A percentile compares a stretch with the other conserved stretches of the same genome.
Conservation (phyloP, 345 rosid species). For the Citrus trifoliata region DNA sequence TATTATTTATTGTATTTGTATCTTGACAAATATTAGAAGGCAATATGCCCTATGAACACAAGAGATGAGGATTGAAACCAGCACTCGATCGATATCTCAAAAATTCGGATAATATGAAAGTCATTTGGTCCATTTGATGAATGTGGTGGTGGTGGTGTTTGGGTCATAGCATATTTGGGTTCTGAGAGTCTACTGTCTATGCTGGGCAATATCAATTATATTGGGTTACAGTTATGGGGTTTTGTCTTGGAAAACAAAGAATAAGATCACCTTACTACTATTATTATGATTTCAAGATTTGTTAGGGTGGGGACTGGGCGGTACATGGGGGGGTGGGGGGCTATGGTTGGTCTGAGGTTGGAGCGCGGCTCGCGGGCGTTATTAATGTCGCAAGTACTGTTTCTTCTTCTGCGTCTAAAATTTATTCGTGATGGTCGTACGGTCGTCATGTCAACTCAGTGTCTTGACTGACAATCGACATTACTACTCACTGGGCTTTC, state of each 20-base stretch:
- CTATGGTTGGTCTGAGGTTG: not conserved
- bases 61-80: too few relatives aligned
- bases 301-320: not conserved
- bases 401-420: not conserved
- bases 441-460: slow-evolving; percentile 21
- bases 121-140: not conserved
- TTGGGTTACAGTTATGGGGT: not conserved
- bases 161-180: too few relatives aligned
- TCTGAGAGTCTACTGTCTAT: too few relatives aligned
- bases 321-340: not conserved
- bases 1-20: too few relatives aligned
- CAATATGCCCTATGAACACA: too few relatives aligned
- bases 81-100: too few relatives aligned
- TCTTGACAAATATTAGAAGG: too few relatives aligned
- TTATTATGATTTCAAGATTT: not conserved
- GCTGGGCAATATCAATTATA: not conserved
- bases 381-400: not conserved
- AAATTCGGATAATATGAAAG: too few relatives aligned
- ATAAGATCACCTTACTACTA: not conserved
- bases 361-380: slow-evolving; percentile 4
- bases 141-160: too few relatives aligned
- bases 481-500: slow-evolving; percentile 21
- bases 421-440: slow-evolving; percentile 24
- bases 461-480: slow-evolving; percentile 37
- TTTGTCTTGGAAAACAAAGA: not conserved